Evolutionary conservation across 2,329 filamentous ascomycete genomes (phyloP).

Genomic region (Neofusicoccum cordaticola): DNA sequence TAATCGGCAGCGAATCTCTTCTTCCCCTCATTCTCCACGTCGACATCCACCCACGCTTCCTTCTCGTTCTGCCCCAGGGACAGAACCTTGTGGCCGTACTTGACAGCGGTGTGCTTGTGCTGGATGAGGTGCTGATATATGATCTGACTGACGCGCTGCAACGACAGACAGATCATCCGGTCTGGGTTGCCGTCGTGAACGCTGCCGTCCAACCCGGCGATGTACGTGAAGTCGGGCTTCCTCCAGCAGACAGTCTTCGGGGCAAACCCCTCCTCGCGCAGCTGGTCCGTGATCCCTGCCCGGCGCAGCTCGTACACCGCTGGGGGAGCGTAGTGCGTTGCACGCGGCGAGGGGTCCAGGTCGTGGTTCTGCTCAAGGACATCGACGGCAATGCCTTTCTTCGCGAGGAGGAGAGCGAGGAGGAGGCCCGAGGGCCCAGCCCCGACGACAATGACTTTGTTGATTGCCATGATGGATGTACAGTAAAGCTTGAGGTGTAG

Average conservation of each 20-base stretch:
- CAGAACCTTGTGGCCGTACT: constrained; percentile 19
- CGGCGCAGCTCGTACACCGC: constrained; percentile 54
- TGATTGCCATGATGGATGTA: background rate
- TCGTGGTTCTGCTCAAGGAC: constrained; percentile 52
- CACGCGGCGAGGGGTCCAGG: constrained; percentile 57
- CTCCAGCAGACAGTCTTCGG: constrained; percentile 41
- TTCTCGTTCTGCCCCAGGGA: constrained; percentile 16
- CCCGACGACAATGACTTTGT: constrained; percentile 25
- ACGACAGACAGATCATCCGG: constrained; percentile 17
- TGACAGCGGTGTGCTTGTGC: background rate
- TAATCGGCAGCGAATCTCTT: constrained; percentile 38
- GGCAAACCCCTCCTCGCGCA: constrained; percentile 38
- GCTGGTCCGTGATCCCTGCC: constrained; percentile 54
- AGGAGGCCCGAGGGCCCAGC: constrained; percentile 32
- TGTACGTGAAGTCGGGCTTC: constrained; percentile 27
- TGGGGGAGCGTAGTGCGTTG: constrained; percentile 56
- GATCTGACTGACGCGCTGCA: constrained; percentile 15
- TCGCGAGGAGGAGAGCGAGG: constrained; percentile 47
- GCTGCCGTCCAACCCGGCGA: constrained; percentile 11
- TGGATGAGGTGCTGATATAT: constrained; percentile 7
- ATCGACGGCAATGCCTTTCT: constrained; percentile 47
- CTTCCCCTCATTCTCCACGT: background rate
- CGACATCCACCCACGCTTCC: constrained; percentile 20
- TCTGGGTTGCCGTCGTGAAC: constrained; percentile 15
- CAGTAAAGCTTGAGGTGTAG: background rate